Percentiles rank a stretch among this genome's conserved stretches.
phyloP scores from a whole-genome alignment of 164 flowering plant species.

The Vitis labrusca region DNA sequence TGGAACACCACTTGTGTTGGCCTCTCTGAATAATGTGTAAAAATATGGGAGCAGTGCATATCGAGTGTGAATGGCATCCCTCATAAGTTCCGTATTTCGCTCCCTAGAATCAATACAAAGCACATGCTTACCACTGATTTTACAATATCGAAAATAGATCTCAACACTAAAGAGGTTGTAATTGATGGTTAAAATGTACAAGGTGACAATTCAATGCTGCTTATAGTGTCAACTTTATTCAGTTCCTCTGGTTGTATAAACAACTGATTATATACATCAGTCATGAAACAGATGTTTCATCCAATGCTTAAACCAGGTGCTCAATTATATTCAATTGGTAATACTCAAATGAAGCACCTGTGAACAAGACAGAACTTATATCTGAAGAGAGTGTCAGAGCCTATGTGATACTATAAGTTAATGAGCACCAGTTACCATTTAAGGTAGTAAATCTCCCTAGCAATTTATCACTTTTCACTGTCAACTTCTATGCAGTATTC shows the following conservation, averaged over 20 bases:
- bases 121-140: background rate
- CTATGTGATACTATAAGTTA: background rate
- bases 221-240: background rate
- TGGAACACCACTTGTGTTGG: slow-evolving; percentile 81
- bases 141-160: background rate
- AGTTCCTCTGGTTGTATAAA: background rate
- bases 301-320: background rate
- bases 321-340: background rate
- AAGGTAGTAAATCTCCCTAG: too few species aligned
- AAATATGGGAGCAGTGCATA: slow-evolving; percentile 86
- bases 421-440: too few species aligned
- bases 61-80: slow-evolving; percentile 82
- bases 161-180: background rate
- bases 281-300: background rate
- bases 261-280: background rate
- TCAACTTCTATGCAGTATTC: too few species aligned
- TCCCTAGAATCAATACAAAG: slow-evolving; percentile 52
- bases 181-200: background rate
- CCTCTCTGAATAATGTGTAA: slow-evolving; percentile 90
- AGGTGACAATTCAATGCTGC: background rate
- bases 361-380: background rate
- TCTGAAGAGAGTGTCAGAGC: background rate
- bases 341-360: background rate
- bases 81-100: slow-evolving; percentile 71
- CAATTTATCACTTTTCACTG: too few species aligned